Evolutionary conservation across 805 yeast genomes (phyloP), one percentile per base, ranked within the genome.

Genomic region (Wickerhamiella siamensis): DNA sequence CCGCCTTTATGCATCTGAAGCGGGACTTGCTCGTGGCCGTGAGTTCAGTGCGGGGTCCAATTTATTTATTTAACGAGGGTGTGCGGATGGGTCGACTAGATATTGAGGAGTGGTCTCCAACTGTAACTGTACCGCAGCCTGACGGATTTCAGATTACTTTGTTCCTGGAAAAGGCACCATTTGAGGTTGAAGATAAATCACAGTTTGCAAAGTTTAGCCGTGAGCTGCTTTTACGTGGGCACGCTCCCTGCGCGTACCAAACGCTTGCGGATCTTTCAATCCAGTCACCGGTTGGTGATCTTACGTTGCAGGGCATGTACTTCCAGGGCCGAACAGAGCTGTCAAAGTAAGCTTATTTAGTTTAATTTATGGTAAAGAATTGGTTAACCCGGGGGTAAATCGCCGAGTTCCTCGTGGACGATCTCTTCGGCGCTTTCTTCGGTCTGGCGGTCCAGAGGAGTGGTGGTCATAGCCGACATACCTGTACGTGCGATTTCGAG

Each of bases 401-500:
- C 97, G 47, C 86, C 94, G 24, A 43, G 41, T 51, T 76, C 74
- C 43, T 80, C 66, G 19, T 69, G 67, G 14, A 64, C 63, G 22
- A 70, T 75, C 18, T 66, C 71, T 16, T 65, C 71, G 34, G 60
- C 65, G 31, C 31, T 38, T 37, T 40, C 75, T 17, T 66, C 71
- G 10, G 64, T 70, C 34, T 57, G 60, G 18, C 64, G 65, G 49
- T 78, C 83, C 52, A 86, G 65, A 34, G 95, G 95, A 39, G 97
- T 83, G 72, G 96, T 79, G 57, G 97, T 93, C 55, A 91, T 72
- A 8, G 97, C 98, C 88, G 91, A 86, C 93, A 88, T 83, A 66
- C 98, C 98, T 20, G 94, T 80, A 66, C 98, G 76, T 35, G 96
- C 95, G 54, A 88, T 81, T 65, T 91, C 98, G 56, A 91, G 72